Base-by-base conservation (phyloP, 2,329 filamentous ascomycete genomes). In the Eurotiales sp. region DNA sequence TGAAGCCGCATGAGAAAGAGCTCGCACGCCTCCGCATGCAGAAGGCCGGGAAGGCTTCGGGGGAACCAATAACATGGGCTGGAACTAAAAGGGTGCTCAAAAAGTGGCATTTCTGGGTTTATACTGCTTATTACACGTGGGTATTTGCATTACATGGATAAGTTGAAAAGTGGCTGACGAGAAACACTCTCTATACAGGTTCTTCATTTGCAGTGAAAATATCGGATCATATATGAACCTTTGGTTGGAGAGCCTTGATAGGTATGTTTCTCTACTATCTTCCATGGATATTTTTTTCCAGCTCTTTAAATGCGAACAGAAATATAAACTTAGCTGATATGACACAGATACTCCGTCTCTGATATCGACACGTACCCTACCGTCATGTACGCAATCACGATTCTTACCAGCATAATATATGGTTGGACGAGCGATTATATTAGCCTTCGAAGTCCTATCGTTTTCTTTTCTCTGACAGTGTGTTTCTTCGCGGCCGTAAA, bases 21-120 rank as follows among this genome's bases (percentile, higher is more conserved):
- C 11, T 44, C 8, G 47, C 42, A 8, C 21, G 12, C 11, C 29
- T 37, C 11, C 48, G 48, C 7, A 50, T 50, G 14, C 44, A 44
- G 30, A 39, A 30, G 36, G 48, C 48, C 22, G 40, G 48, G 6
- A 50, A 45, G n/a, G 39, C 30, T 14, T 15, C 25, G 8, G 40
- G 34, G 4, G 48, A 50, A 25, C 48, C 48, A 15, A 34, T 50
- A 17, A 45, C 49, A 5, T 51, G 49, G 42, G 19, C 32, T 37
- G 49, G 49, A 3, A 21, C n/a, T 8, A 51, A 41, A 19, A 37
- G 42, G 34, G 42, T 51, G 21, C 5, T 46, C 10, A 36, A 30
- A 3, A 51, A 46, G n/a, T 51, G 49, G 49, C 49, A 46, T 40
- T 51, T 51, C 19, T 51, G 49, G 49, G 49, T 51, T 30, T 51